Evolutionary conservation across 2,329 filamentous ascomycete genomes (phyloP).

Genomic region (Microcera coccophila): DNA sequence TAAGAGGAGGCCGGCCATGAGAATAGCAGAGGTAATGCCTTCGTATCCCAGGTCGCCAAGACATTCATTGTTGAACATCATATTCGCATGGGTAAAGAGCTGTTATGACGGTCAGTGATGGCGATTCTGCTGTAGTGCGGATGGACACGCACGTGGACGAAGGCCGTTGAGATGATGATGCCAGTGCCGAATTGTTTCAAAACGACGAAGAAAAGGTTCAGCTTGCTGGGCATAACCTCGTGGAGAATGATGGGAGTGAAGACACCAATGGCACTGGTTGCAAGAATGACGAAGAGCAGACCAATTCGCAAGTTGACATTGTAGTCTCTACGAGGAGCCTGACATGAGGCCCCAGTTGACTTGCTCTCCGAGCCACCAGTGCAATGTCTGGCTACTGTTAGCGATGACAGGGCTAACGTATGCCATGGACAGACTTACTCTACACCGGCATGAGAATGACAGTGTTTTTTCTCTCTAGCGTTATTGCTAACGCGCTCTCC

Average conservation of each 20-base stretch:
- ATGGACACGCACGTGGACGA: conserved; percentile 56
- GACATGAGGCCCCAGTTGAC: conserved; percentile 39
- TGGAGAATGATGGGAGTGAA: conserved; percentile 63
- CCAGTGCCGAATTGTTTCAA: conserved; percentile 73
- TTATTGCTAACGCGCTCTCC: conserved; percentile 3
- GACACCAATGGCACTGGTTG: conserved; percentile 64
- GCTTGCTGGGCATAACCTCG: conserved; percentile 50
- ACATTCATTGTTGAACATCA: conserved; percentile 71
- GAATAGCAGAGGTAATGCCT: conserved; percentile 63
- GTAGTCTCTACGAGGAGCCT: conserved; percentile 51
- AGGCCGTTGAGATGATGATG: conserved; percentile 67
- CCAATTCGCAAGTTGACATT: conserved; percentile 66
- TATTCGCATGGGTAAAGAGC: conserved; percentile 67
- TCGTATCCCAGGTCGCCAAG: conserved; percentile 65
- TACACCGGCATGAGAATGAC: conserved; percentile 72
- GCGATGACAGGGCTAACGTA: conserved; percentile 1
- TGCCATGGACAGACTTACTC: conserved; percentile 48
- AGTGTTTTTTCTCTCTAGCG: conserved; percentile 41
- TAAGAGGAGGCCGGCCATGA: conserved; percentile 70
- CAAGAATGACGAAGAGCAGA: conserved; percentile 67
- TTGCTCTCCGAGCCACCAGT: conserved; percentile 46
- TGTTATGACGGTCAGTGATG: conserved; percentile 28
- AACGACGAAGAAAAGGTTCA: conserved; percentile 52
- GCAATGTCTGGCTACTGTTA: conserved; percentile 48
- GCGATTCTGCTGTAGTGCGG: neutral